A percentile compares a stretch with the other conserved stretches of the same genome.
Conservation (phyloP, 2,329 filamentous ascomycete species). For the Cladosporium velox region DNA sequence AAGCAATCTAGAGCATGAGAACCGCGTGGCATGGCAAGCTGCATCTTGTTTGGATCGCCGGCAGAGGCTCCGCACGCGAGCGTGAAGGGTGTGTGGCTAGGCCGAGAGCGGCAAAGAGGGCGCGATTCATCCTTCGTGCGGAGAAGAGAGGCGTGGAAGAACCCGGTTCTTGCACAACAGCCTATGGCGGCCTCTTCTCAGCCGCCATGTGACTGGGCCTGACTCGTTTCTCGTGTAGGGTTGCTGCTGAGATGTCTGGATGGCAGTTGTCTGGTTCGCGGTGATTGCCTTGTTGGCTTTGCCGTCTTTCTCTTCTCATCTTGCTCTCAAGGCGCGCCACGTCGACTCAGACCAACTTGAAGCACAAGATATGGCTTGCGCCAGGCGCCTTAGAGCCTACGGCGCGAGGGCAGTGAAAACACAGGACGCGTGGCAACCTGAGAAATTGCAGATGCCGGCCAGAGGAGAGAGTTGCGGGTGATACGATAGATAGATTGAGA, state of each 20-base stretch:
- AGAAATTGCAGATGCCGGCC: neutral
- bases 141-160: neutral
- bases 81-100: neutral
- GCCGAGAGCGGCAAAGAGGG: neutral
- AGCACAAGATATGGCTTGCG: neutral
- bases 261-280: neutral
- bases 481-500: neutral
- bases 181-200: neutral
- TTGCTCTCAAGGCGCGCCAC: neutral
- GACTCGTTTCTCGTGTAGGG: neutral
- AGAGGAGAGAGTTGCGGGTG: neutral
- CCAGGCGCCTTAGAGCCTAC: neutral
- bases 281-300: neutral
- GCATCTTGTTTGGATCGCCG: neutral
- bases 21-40: neutral
- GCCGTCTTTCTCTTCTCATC: neutral
- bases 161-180: neutral
- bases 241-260: neutral
- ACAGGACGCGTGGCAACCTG: neutral
- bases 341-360: neutral
- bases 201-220: constrained; percentile 3
- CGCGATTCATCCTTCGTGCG: neutral
- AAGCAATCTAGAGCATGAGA: neutral
- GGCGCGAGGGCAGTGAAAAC: no score
- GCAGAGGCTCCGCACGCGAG: constrained; percentile 1